A percentile compares a stretch with the other conserved stretches of the same genome.
Evolutionary conservation across 1,284 basidiomycete species (phyloP).

Genomic region (Veloporphyrellus conicus): DNA sequence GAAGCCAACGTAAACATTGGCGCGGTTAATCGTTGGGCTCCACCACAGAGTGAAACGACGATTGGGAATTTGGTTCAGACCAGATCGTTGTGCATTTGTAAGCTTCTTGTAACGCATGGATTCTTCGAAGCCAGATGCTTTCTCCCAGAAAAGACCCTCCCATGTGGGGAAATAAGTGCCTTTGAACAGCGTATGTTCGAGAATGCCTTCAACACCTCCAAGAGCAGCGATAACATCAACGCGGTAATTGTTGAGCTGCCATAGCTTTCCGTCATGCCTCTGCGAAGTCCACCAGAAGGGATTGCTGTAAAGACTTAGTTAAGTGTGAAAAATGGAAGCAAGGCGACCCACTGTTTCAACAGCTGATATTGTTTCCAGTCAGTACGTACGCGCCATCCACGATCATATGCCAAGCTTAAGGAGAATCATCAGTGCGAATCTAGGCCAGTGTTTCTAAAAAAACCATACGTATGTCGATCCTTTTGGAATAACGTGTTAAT

Average conservation of each 20-base stretch:
- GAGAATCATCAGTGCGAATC: constrained; percentile 43
- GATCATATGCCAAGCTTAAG: constrained; percentile 88
- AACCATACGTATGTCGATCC: constrained; percentile 90
- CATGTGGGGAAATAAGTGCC: constrained; percentile 93
- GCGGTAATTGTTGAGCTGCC: constrained; percentile 98
- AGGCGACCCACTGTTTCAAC: constrained; percentile 68
- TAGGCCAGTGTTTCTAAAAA: constrained; percentile 34
- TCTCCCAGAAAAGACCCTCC: constrained; percentile 96
- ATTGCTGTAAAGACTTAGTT: constrained; percentile 50
- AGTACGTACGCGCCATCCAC: constrained; percentile 93
- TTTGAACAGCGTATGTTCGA: constrained; percentile 98
- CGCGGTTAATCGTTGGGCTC: constrained; percentile 97
- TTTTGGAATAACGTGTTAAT: constrained; percentile 98
- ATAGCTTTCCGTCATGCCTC: constrained; percentile 95
- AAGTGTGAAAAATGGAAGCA: not conserved
- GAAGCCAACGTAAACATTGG: constrained; percentile 99
- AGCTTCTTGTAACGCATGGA: constrained; percentile 97
- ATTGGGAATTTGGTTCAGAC: constrained; percentile 98
- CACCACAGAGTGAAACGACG: constrained; percentile 99
- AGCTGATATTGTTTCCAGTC: constrained; percentile 99
- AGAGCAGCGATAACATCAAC: constrained; percentile 99
- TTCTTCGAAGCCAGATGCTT: constrained; percentile 91
- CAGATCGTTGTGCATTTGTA: constrained; percentile 93
- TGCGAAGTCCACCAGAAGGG: constrained; percentile 99
- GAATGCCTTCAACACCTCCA: constrained; percentile 95